Base-by-base conservation (phyloP, 768 basidiomycete genomes). In the Termitomyces titanicus region DNA sequence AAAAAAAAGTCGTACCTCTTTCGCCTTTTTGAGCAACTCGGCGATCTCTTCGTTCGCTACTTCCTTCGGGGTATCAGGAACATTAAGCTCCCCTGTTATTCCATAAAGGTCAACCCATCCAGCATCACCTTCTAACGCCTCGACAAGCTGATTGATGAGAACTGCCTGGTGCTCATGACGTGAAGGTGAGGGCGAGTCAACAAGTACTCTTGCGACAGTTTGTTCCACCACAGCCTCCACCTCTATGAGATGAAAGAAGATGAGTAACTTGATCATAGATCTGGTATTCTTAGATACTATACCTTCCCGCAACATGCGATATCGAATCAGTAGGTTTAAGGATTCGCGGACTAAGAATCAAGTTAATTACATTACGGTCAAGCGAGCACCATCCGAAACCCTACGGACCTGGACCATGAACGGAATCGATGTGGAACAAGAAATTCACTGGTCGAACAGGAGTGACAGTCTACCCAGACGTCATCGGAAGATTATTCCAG, bases 271-370 rank as follows among this genome's bases (percentile, higher is more conserved):
- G 48, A 24, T 47, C 12, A 20, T 11, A 3, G 7, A n/a, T 2
- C 5, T 12, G 7, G 10, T 3, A 35, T n/a, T n/a, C n/a, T n/a
- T 15, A 46, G 11, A 31, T 12, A 34, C 48, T 66, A 43, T 56
- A 92, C 94, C 94, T 78, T 95, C 92, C 18, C 85, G 84, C 24
- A 96, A 71, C 74, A 85, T 84, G 35, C 90, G 83, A 69, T 94
- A 97, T 47, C 74, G 78, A 55, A 97, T 85, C 22, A 78, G 71
- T 31, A 96, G 72, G 24, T 69, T 74, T 39, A 91, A 70, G 1
- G 84, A 74, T 54, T 89, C 86, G 46, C 78, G 74, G 18, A 84
- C 90, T 90, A 63, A 9, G 4, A 10, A 13, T 17, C 6, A 18
- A 15, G 20, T 47, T 18, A 46, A 25, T 18, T 24, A 15, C 12